These are phyloP conservation scores for Aotearoamyces nothofagi DNA, from an alignment of 2,329 filamentous ascomycete species.

Conservation along the genomic window DNA sequence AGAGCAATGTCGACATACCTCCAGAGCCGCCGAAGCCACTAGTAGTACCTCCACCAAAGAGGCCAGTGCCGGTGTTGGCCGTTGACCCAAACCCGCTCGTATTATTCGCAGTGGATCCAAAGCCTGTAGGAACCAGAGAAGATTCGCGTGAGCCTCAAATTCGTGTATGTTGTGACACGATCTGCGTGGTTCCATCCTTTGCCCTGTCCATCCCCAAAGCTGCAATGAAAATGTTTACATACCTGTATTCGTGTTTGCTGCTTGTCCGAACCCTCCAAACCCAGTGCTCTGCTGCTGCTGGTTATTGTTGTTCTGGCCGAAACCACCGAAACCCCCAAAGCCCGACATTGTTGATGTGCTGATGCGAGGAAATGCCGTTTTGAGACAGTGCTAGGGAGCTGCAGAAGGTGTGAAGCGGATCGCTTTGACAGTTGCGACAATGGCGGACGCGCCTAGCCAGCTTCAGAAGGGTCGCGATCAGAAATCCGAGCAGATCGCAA, in stretches of 20 bases:
- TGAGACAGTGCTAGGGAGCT: too few species aligned
- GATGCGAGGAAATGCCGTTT: too few species aligned
- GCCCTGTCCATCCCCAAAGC: background rate
- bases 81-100: conserved; percentile 5
- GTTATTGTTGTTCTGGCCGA: conserved; percentile 40
- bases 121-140: conserved; percentile 21
- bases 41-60: conserved; percentile 24
- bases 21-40: conserved; percentile 20
- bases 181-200: background rate
- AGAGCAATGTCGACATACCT: conserved; percentile 21
- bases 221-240: conserved; percentile 11
- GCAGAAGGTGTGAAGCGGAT: too few species aligned
- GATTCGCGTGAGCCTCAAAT: conserved; percentile 19
- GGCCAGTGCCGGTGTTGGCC: conserved; percentile 20
- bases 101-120: conserved; percentile 21
- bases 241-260: conserved; percentile 20
- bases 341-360: conserved; percentile 18
- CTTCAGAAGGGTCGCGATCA: background rate
- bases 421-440: too few species aligned
- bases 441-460: background rate
- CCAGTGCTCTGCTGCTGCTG: conserved; percentile 25
- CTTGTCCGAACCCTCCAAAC: conserved; percentile 39
- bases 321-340: conserved; percentile 36
- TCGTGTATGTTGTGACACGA: conserved; percentile 14
- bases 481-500: background rate